Evolutionary conservation across 2,329 filamentous ascomycete genomes (phyloP).

Genomic region (Colletotrichum paranaense): DNA sequence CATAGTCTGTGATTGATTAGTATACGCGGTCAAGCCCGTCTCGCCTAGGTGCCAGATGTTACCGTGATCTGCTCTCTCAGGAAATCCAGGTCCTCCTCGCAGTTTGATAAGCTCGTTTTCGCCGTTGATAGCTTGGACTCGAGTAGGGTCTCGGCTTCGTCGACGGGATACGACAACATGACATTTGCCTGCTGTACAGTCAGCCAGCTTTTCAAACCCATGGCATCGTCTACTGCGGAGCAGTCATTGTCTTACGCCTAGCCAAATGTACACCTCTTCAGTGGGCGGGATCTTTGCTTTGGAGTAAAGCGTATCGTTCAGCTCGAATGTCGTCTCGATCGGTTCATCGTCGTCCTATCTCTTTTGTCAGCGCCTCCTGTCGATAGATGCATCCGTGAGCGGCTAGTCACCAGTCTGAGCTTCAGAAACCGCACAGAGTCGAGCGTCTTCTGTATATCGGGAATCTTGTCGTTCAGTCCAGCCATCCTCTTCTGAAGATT

Average conservation of each 20-base stretch:
- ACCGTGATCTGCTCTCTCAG: slow-evolving; percentile 96
- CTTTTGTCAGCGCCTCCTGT: slow-evolving; percentile 8
- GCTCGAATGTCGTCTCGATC: slow-evolving; percentile 92
- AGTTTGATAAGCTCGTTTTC: slow-evolving; percentile 83
- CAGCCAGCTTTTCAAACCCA: slow-evolving; percentile 34
- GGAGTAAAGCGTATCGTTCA: slow-evolving; percentile 95
- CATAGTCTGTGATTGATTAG: slow-evolving; percentile 74
- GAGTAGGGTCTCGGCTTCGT: slow-evolving; percentile 85
- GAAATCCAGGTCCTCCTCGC: slow-evolving; percentile 96
- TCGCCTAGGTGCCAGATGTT: slow-evolving; percentile 46
- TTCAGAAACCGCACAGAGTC: slow-evolving; percentile 91
- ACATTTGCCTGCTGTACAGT: slow-evolving; percentile 79
- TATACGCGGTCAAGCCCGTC: background rate
- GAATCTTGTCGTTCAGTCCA: slow-evolving; percentile 93
- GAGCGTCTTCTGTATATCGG: slow-evolving; percentile 95
- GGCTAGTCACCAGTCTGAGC: slow-evolving; percentile 70
- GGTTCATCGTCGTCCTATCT: slow-evolving; percentile 68
- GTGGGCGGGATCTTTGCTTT: slow-evolving; percentile 85
- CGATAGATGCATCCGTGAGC: background rate
- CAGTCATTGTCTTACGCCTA: slow-evolving; percentile 75
- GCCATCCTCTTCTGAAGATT: slow-evolving; percentile 87
- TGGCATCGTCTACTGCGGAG: background rate
- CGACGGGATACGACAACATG: slow-evolving; percentile 94
- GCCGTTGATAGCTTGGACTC: slow-evolving; percentile 82
- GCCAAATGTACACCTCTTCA: slow-evolving; percentile 95